These are phyloP conservation scores for Parathielavia appendiculata DNA, from an alignment of 495 filamentous ascomycete species.

Conservation along the genomic window DNA sequence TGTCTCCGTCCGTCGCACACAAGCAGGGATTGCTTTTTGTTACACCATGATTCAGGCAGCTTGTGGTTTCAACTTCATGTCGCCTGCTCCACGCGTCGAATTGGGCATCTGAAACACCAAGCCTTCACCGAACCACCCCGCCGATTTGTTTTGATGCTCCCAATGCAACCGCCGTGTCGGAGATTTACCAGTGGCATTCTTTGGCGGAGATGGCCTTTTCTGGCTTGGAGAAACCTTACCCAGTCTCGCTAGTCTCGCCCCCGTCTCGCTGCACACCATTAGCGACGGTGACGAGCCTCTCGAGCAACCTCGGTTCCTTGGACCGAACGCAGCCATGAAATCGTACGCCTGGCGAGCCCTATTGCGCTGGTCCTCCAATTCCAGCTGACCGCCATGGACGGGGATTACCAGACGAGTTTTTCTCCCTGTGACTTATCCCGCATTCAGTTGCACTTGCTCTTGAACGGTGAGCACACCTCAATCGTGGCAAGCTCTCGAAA, in stretches of 20 bases:
- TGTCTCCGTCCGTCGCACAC: not conserved
- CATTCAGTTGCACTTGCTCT: too few relatives aligned
- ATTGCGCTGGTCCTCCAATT: too few relatives aligned
- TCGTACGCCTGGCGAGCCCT: too few relatives aligned
- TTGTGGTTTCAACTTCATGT: slow-evolving; percentile 1
- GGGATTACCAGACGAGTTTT: too few relatives aligned
- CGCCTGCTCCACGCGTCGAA: not conserved
- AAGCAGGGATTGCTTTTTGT: slow-evolving; percentile 1
- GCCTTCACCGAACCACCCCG: not conserved
- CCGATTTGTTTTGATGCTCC: slow-evolving; percentile 7
- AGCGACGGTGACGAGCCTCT: too few relatives aligned
- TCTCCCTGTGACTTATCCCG: too few relatives aligned
- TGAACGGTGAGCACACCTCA: too few relatives aligned
- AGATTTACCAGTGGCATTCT: slow-evolving; percentile 7
- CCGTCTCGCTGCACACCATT: too few relatives aligned
- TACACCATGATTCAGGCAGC: not conserved
- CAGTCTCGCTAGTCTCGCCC: not conserved
- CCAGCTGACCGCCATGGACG: too few relatives aligned
- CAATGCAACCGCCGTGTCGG: slow-evolving; percentile 8
- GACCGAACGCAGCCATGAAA: too few relatives aligned
- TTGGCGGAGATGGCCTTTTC: not conserved
- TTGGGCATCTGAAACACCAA: slow-evolving; percentile 8
- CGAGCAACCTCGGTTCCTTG: too few relatives aligned
- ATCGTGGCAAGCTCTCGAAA: too few relatives aligned
- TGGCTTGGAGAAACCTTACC: not conserved